Evolutionary conservation across 2,329 filamentous ascomycete genomes (phyloP).

Genomic region (Pseudopyrenochaeta lycopersici): DNA sequence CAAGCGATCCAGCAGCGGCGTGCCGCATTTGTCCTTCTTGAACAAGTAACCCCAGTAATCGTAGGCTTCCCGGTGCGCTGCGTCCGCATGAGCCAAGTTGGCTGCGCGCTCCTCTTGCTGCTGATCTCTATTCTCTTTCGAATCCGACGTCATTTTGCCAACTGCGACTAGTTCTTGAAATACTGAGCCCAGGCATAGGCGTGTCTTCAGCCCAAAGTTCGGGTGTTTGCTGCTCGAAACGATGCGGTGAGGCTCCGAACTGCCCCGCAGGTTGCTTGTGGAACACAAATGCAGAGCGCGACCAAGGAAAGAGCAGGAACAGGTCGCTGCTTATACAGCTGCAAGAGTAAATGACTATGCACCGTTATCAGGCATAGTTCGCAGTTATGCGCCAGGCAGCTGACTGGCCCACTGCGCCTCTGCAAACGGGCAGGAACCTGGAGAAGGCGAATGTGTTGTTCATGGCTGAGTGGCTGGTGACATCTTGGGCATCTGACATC

Average conservation of each 20-base stretch:
- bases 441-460: constrained; percentile 19
- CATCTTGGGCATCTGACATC: constrained; percentile 26
- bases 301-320: constrained; percentile 8
- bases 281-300: constrained; percentile 14
- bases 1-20: constrained; percentile 56
- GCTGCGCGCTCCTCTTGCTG: constrained; percentile 24
- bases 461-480: constrained; percentile 21
- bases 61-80: constrained; percentile 53
- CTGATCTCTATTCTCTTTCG: constrained; percentile 27
- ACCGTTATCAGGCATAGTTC: constrained; percentile 19
- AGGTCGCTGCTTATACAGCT: constrained; percentile 18
- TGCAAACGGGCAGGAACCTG: constrained; percentile 26
- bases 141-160: constrained; percentile 40
- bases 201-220: constrained; percentile 22
- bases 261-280: constrained; percentile 21
- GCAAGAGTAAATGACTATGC: constrained; percentile 4
- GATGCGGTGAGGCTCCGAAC: constrained; percentile 30
- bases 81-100: constrained; percentile 31
- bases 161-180: constrained; percentile 10
- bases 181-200: constrained; percentile 15
- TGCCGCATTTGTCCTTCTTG: constrained; percentile 61
- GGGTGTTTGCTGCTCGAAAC: constrained; percentile 23
- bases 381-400: constrained; percentile 27
- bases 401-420: constrained; percentile 39
- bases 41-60: constrained; percentile 63